These are phyloP conservation scores for Sabuloglossum arenarium DNA, from an alignment of 495 filamentous ascomycete genomes.

Conservation along the genomic window DNA sequence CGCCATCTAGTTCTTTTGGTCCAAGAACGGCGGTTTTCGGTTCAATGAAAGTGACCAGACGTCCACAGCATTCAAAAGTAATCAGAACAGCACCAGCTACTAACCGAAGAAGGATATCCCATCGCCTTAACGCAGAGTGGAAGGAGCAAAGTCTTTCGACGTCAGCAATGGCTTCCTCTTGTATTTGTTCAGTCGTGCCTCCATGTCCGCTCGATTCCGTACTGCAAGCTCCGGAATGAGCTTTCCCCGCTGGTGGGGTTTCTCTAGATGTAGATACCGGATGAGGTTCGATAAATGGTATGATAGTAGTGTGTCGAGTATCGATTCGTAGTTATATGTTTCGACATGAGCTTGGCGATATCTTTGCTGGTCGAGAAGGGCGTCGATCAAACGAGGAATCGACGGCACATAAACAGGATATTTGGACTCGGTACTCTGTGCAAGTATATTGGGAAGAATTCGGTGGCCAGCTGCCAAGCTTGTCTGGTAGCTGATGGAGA, in stretches of 20 bases:
- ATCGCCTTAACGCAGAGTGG: neutral
- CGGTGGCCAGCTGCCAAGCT: neutral
- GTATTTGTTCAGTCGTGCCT: neutral
- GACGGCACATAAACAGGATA: constrained; percentile 2
- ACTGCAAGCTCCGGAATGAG: constrained; percentile 1
- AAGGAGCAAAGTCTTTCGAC: neutral
- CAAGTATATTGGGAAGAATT: constrained; percentile 1
- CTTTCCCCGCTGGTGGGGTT: constrained; percentile 1
- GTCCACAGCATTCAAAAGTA: no score
- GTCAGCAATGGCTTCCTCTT: constrained; percentile 3
- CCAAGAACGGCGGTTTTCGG: no score
- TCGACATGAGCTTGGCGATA: neutral
- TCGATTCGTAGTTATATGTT: neutral
- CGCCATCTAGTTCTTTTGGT: no score
- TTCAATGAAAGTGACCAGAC: no score
- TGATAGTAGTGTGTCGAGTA: neutral
- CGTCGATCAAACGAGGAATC: constrained; percentile 2
- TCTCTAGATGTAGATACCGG: constrained; percentile 4
- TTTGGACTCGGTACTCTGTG: neutral
- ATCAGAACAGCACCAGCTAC: no score
- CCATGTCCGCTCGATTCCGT: constrained; percentile 2
- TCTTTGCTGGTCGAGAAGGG: constrained; percentile 3
- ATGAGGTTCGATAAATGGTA: constrained; percentile 4
- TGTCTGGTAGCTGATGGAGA: neutral
- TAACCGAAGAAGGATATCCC: no score